These are phyloP conservation scores for Cyberlindnera euphorbiae DNA, from an alignment of 805 yeast species.

Conservation along the genomic window DNA sequence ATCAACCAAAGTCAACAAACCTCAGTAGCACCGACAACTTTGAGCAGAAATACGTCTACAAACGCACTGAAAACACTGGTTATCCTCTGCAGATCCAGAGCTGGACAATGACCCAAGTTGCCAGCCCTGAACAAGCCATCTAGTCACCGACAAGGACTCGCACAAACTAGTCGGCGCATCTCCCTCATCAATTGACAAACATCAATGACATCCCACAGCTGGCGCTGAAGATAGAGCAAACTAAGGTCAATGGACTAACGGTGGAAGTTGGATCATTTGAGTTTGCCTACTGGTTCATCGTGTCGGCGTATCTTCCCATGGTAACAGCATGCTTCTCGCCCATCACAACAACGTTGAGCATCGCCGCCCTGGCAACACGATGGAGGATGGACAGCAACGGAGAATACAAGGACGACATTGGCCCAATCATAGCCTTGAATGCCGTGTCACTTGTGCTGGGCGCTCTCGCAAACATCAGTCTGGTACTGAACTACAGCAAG, in stretches of 20 bases:
- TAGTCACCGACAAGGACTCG: no score
- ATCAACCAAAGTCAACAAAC: no score
- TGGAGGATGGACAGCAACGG: constrained; percentile 48
- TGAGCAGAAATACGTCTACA: no score
- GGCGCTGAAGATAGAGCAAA: constrained; percentile 11
- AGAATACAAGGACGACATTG: constrained; percentile 29
- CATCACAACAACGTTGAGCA: constrained; percentile 65
- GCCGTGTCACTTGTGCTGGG: constrained; percentile 62
- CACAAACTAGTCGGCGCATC: no score
- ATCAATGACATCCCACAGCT: constrained; percentile 18
- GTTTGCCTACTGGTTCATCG: constrained; percentile 50
- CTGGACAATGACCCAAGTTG: no score
- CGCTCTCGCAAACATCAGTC: constrained; percentile 58
- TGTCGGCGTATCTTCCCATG: constrained; percentile 69
- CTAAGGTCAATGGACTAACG: constrained; percentile 14
- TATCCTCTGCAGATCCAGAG: no score
- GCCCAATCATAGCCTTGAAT: constrained; percentile 51
- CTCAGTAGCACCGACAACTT: no score
- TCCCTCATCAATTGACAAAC: constrained; percentile 3
- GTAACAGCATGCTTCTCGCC: constrained; percentile 79
- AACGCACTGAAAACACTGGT: no score
- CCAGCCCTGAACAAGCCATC: no score
- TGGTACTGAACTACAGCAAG: constrained; percentile 64
- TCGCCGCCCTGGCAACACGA: constrained; percentile 62
- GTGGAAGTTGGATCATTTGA: constrained; percentile 15